Conservation (phyloP, 2,329 filamentous ascomycete genomes). For the Colletotrichum salicis region DNA sequence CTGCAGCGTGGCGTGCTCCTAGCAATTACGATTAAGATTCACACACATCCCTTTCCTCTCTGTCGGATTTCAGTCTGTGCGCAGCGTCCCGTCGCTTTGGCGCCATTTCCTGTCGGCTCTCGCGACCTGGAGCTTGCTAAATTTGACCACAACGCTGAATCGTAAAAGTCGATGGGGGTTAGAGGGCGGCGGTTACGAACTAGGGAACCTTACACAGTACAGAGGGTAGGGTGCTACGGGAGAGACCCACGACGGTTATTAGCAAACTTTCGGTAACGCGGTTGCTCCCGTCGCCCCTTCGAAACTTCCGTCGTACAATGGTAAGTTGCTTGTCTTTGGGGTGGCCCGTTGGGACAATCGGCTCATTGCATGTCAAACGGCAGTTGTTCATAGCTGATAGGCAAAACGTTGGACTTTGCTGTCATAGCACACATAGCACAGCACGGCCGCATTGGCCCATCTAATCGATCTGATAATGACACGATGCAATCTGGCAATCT, state of each 20-base stretch:
- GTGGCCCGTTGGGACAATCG: not conserved
- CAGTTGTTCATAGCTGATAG: not conserved
- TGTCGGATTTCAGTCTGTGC: constrained; percentile 29
- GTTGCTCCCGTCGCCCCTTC: constrained; percentile 18
- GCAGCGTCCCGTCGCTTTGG: constrained; percentile 12
- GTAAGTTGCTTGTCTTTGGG: not conserved
- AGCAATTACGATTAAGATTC: constrained; percentile 22
- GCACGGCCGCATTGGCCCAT: not conserved
- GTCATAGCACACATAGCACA: not conserved
- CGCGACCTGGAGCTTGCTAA: not conserved
- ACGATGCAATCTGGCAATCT: constrained; percentile 14
- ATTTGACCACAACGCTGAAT: not conserved
- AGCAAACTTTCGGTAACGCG: constrained; percentile 30
- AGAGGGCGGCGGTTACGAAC: not conserved
- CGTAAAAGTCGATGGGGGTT: not conserved
- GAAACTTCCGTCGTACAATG: not conserved
- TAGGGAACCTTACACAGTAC: too few species aligned
- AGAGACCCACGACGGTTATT: constrained; percentile 8
- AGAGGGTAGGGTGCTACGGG: not conserved
- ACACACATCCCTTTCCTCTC: constrained; percentile 29
- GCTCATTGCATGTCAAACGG: not conserved
- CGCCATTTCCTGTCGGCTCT: not conserved
- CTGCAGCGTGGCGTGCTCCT: constrained; percentile 15
- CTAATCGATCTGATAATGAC: constrained; percentile 13
- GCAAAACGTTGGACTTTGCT: not conserved